Evolutionary conservation across 495 filamentous ascomycete genomes (phyloP), one percentile per base, ranked within the genome.

Genomic region (Trichoderma reesei): DNA sequence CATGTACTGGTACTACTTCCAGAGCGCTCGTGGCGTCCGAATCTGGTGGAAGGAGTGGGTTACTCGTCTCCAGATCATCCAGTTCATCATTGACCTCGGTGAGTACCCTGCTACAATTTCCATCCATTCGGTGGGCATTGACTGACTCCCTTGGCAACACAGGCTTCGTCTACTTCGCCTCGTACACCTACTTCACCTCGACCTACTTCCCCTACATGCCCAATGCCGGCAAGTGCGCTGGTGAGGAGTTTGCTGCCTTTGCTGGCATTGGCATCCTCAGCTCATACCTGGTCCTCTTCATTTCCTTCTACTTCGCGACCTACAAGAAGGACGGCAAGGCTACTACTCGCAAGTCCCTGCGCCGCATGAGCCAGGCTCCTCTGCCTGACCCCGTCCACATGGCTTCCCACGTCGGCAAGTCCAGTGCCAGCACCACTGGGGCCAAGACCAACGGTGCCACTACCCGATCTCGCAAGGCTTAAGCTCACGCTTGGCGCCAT

Each of bases 241-340:
- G 94, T 68, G 94, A 97, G 82, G 94, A 98, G 79, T 98, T 96
- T 71, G 94, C 94, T 62, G 94, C 94, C 34, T 90, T 97, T 73
- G 85, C 92, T 62, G 94, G 94, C 69, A 93, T 96, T 64, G 90
- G 81, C 65, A 95, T 96, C 71, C 78, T 98, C 70, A 90, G 82
- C 78, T 94, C 89, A 51, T 98, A 98, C 83, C 86, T 98, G 64
- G 80, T 97, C 67, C 89, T 98, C 64, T 98, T 98, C 85, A 96
- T 98, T 80, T 91, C 88, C 61, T 98, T 98, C 88, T 98, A 98
- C 84, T 80, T 95, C 67, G 90, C 91, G 60, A 98, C 94, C 63
- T 98, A 98, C 81, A 91, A 89, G 78, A 96, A 95, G 85, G 80
- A 84, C 61, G 83, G 83, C 71, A 90, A 89, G 81, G 80, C 77